phyloP scores from a whole-genome alignment of 202 grass and related monocot species.

The Saccharum hybrid region DNA sequence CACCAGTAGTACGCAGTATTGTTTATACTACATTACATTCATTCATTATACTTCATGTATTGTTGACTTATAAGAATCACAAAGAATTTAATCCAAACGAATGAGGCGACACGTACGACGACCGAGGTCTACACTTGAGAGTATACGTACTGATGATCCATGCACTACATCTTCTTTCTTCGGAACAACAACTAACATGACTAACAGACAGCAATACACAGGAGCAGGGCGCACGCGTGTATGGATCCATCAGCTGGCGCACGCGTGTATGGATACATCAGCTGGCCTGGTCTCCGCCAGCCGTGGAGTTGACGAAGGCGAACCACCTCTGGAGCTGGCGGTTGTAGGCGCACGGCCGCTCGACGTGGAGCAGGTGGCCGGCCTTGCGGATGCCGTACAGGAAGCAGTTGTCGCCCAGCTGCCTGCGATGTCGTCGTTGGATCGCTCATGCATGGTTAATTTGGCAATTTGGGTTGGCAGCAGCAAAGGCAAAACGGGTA shows the following conservation, averaged over 20 bases:
- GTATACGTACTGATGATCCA: too few relatives aligned
- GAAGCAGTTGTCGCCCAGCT: constrained; percentile 70
- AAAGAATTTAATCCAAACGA: too few relatives aligned
- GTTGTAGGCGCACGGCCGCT: constrained; percentile 88
- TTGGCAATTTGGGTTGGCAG: too few relatives aligned
- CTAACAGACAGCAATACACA: neutral
- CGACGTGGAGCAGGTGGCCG: constrained; percentile 83
- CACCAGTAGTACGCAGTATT: neutral
- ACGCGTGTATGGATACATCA: neutral
- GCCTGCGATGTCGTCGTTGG: constrained; percentile 43
- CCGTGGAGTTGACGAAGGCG: constrained; percentile 49
- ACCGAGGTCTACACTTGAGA: too few relatives aligned
- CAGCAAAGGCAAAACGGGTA: neutral
- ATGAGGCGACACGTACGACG: too few relatives aligned
- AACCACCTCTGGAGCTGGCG: constrained; percentile 80
- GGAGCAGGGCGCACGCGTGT: too few relatives aligned
- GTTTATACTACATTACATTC: neutral
- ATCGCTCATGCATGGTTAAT: neutral
- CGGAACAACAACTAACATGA: neutral
- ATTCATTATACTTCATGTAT: neutral
- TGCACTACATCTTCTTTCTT: too few relatives aligned
- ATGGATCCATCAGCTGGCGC: too few relatives aligned
- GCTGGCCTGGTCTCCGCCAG: neutral
- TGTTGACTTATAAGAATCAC: too few relatives aligned
- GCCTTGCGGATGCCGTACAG: constrained; percentile 76